Evolutionary conservation across 352 stramenopile genomes (phyloP).

Genomic region (Phytophthora sp.): DNA sequence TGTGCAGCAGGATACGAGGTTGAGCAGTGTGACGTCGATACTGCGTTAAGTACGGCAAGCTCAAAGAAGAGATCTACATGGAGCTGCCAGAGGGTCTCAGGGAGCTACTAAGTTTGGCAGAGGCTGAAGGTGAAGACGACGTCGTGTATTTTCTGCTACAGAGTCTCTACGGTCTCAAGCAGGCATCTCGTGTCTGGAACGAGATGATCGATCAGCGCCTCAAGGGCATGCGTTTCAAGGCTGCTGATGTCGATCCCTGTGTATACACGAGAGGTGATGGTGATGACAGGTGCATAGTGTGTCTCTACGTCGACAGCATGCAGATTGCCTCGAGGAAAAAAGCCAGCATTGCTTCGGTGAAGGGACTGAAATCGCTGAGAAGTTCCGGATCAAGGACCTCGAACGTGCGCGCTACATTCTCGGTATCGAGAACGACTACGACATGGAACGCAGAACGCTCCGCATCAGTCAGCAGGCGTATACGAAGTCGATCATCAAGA

Average conservation of each 20-base stretch:
- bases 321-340: constrained; percentile 2
- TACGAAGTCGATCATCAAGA: constrained; percentile 14
- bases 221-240: constrained; percentile 24
- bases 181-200: constrained; percentile 16
- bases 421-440: constrained; percentile 31
- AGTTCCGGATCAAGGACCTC: constrained; percentile 19
- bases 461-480: constrained; percentile 16
- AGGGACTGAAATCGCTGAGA: constrained; percentile 7
- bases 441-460: constrained; percentile 7
- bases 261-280: constrained; percentile 20
- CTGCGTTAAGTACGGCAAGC: constrained; percentile 1
- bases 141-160: not conserved
- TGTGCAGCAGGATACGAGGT: not conserved
- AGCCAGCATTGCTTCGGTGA: constrained; percentile 7
- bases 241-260: constrained; percentile 18
- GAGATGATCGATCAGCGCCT: constrained; percentile 33
- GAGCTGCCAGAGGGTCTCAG: not conserved
- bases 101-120: not conserved
- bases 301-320: constrained; percentile 25
- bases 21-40: constrained; percentile 10
- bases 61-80: constrained; percentile 15
- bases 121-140: not conserved
- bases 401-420: constrained; percentile 30
- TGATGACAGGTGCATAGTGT: constrained; percentile 16
- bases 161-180: constrained; percentile 13